Conservation (phyloP, 164 flowering plant species). For the Cinnamomum micranthum region DNA sequence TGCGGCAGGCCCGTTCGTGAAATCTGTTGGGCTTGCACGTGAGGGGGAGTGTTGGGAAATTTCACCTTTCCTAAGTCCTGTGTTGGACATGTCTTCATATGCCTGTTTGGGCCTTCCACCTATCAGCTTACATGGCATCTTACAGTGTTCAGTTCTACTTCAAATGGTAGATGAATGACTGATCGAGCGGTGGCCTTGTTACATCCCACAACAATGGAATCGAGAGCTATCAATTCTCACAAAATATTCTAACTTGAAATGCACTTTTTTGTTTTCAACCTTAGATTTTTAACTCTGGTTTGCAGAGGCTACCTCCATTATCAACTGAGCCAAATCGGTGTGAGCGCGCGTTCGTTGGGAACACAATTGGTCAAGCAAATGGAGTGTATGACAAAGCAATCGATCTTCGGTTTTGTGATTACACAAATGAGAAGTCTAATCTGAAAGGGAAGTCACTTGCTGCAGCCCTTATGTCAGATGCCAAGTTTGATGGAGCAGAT, state of each 20-base stretch:
- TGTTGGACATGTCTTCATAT: too few species aligned
- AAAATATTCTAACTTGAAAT: background rate
- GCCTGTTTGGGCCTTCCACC: too few species aligned
- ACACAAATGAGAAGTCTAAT: constrained; percentile 79
- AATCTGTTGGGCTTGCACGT: too few species aligned
- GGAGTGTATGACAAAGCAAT: constrained; percentile 93
- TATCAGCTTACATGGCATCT: too few species aligned
- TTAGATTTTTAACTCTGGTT: constrained; percentile 4
- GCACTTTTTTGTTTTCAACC: background rate
- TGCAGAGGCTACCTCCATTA: constrained; percentile 80
- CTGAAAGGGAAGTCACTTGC: constrained; percentile 91
- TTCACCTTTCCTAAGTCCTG: too few species aligned
- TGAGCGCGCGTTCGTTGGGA: constrained; percentile 86
- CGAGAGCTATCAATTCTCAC: background rate
- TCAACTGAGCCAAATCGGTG: constrained; percentile 90
- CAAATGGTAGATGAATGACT: too few species aligned
- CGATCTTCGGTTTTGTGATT: constrained; percentile 95
- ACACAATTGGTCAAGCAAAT: constrained; percentile 98
- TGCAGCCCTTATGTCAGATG: constrained; percentile 93
- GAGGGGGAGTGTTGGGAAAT: too few species aligned
- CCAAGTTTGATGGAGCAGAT: constrained; percentile 98
- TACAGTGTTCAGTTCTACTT: background rate
- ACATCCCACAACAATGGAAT: background rate
- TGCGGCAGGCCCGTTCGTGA: too few species aligned
- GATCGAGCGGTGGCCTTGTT: too few species aligned